Conservation (phyloP, 2,329 filamentous ascomycete genomes). For the Teratosphaeria viscida region DNA sequence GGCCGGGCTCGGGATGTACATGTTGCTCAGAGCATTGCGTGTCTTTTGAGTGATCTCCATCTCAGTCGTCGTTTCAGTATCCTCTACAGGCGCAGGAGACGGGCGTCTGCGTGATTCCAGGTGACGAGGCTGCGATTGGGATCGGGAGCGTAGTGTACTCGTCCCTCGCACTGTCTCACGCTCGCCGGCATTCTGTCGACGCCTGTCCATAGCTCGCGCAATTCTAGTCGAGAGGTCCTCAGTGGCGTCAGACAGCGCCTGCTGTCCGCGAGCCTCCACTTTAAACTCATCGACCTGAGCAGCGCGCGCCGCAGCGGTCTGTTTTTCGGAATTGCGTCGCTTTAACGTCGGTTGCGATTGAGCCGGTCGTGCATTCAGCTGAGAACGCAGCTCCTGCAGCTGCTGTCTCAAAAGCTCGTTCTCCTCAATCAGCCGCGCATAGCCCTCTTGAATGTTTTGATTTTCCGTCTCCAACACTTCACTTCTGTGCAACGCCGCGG, state of each 20-base stretch:
- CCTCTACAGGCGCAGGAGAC: conserved; percentile 11
- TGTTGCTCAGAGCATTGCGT: conserved; percentile 4
- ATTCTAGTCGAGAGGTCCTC: conserved; percentile 13
- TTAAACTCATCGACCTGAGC: neutral
- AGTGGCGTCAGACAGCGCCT: neutral
- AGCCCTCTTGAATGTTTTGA: conserved; percentile 43
- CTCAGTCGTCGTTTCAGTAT: conserved; percentile 11
- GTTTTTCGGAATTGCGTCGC: neutral
- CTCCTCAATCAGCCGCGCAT: conserved; percentile 62
- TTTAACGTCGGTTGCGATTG: neutral
- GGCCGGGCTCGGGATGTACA: conserved; percentile 4
- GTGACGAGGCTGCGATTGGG: conserved; percentile 10
- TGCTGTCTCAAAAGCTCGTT: conserved; percentile 54
- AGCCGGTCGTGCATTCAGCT: neutral
- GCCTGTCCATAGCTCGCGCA: conserved; percentile 20
- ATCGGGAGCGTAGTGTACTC: conserved; percentile 8
- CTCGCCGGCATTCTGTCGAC: conserved; percentile 8
- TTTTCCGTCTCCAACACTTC: conserved; percentile 42
- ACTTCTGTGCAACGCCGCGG: conserved; percentile 43
- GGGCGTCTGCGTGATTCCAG: conserved; percentile 3
- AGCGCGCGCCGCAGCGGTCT: neutral
- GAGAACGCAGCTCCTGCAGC: conserved; percentile 27
- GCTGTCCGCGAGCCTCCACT: neutral
- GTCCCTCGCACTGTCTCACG: neutral
- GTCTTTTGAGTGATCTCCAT: conserved; percentile 11